phyloP scores from a whole-genome alignment of 192 early-diverging fungal genomes.

The Pilaira anomala region DNA sequence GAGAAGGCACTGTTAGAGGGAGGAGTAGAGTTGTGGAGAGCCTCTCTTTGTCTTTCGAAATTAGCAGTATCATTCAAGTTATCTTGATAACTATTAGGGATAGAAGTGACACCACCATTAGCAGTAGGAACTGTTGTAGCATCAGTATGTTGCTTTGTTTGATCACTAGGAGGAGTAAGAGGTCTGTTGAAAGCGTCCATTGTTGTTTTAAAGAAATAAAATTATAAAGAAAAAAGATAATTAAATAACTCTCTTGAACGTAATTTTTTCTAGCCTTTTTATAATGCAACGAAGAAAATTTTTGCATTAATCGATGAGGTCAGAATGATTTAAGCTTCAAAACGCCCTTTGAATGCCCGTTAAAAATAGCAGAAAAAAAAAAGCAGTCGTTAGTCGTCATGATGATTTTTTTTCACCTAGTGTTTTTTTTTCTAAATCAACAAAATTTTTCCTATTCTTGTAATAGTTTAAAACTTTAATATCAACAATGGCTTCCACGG shows the following conservation, averaged over 20 bases:
- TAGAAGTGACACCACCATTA: not conserved
- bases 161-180: conserved; percentile 9
- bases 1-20: not conserved
- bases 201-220: not conserved
- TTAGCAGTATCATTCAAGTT: too few relatives aligned
- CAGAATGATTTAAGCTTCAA: not conserved
- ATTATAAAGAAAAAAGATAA: too few relatives aligned
- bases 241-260: not conserved
- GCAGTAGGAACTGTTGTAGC: too few relatives aligned
- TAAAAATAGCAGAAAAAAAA: not conserved
- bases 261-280: not conserved
- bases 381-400: conserved; percentile 8
- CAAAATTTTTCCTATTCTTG: not conserved
- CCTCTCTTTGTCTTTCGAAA: too few relatives aligned
- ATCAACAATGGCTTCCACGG: not conserved
- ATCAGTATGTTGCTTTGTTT: not conserved
- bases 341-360: not conserved
- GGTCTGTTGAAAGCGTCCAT: conserved; percentile 13
- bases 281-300: not conserved
- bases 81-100: not conserved
- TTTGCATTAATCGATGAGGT: too few relatives aligned
- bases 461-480: not conserved
- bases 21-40: not conserved
- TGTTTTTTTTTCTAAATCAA: not conserved
- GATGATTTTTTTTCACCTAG: conserved; percentile 1